phyloP scores from a whole-genome alignment of 2,329 filamentous ascomycete genomes.

The Alternaria sp. region DNA sequence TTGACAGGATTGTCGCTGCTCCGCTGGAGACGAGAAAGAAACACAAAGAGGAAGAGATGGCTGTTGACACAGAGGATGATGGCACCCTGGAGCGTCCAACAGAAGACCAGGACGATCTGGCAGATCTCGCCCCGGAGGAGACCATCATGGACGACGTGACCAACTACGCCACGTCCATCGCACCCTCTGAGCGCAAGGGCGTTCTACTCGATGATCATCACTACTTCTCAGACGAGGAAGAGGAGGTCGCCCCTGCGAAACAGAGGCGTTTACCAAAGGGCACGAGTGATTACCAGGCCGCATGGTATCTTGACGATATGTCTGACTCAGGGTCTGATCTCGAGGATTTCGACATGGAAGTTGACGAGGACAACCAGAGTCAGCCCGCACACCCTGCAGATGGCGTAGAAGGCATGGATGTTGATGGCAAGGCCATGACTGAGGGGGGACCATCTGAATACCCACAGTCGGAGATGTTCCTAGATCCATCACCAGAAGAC shows the following conservation, averaged over 20 bases:
- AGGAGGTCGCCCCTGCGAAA: slow-evolving; percentile 63
- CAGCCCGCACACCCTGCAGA: slow-evolving; percentile 76
- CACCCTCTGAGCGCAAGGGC: slow-evolving; percentile 70
- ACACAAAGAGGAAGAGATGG: slow-evolving; percentile 71
- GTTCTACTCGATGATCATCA: slow-evolving; percentile 96
- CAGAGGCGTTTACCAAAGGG: slow-evolving; percentile 85
- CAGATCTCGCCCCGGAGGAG: slow-evolving; percentile 86
- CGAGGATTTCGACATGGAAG: slow-evolving; percentile 68
- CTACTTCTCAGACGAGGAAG: slow-evolving; percentile 92
- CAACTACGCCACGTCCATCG: slow-evolving; percentile 56
- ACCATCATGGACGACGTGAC: slow-evolving; percentile 77
- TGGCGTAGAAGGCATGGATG: slow-evolving; percentile 72
- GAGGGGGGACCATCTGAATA: slow-evolving; percentile 88
- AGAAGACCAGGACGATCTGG: slow-evolving; percentile 82
- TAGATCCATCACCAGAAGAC: slow-evolving; percentile 80
- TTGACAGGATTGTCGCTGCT: slow-evolving; percentile 85
- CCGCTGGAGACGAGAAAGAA: slow-evolving; percentile 67
- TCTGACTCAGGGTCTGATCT: slow-evolving; percentile 87
- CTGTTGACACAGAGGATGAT: slow-evolving; percentile 66
- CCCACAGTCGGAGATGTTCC: slow-evolving; percentile 90
- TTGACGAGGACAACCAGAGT: slow-evolving; percentile 61
- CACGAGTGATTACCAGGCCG: slow-evolving; percentile 91
- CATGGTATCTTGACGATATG: slow-evolving; percentile 87
- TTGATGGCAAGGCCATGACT: slow-evolving; percentile 67
- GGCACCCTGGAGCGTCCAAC: slow-evolving; percentile 74